Base-by-base conservation (phyloP, 2,329 filamentous ascomycete genomes). In the Sporothrix pallida region DNA sequence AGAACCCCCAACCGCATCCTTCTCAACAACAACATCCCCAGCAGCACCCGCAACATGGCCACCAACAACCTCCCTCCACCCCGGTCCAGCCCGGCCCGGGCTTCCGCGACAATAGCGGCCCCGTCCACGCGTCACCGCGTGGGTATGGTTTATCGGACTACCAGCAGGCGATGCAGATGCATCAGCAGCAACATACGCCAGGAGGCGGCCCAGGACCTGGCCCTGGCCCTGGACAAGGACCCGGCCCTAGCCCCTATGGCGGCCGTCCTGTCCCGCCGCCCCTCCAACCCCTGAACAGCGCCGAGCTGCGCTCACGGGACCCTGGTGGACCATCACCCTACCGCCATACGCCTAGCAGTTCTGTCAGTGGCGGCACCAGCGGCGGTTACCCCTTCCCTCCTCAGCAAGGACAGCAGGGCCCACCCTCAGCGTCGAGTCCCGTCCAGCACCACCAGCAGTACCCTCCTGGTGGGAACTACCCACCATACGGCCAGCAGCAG, bases 341-440 rank as follows among this genome's bases (percentile, higher is more conserved):
- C 77, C 84, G 86, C 71, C 83, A 85, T 37, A 85, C 85, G 10
- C 84, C 85, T 26, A 84, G 83, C 3, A 84, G 86, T 46, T 83
- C 85, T 3, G 65, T 82, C 63, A 84, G 82, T 76, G 80, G 78
- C 13, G 78, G 20, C 9, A 56, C 81, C 52, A 80, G 81, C 76
- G 79, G 82, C 75, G 79, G 84, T 37, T 88, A 87, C 76, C 86
- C 87, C 0, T 89, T 88, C 67, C 86, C 87, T 42, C 80, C 82
- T 26, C 58, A 17, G 58, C 50, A 37, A 37, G 31, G 31, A 6
- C 31, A 37, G 31, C 79, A 83, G 42, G 58, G 58, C 17, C 82
- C 83, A 48, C 83, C 84, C 72, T 81, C 85, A 46, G 73, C 67
- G 0, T 80, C 82, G 37, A 89, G 87, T 77, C 87, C 87, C 26